Base-by-base conservation (phyloP, 2,329 filamentous ascomycete species). In the Claviceps fusiformis region DNA sequence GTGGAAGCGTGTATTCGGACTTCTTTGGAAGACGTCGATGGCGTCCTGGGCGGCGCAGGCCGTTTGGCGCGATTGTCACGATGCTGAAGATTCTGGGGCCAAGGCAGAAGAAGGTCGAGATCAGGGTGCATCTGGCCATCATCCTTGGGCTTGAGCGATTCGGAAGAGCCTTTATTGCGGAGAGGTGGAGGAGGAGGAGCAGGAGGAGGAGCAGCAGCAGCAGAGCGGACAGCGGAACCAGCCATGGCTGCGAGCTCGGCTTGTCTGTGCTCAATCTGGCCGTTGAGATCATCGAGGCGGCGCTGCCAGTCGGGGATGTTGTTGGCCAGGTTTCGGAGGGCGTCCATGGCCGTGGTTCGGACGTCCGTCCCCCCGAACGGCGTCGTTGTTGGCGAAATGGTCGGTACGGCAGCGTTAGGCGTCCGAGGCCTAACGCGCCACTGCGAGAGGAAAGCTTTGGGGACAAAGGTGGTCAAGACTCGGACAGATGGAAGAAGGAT, bases 241-340 rank as follows among this genome's bases (percentile, higher is more conserved):
- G 67, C 70, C 55, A 79, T 65, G 56, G 73, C 72, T 41, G 80
- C 81, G 55, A 85, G 72, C 63, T 84, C 80, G 52, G 72, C 68
- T 70, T 85, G 82, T 56, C 82, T 80, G 62, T 77, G 72, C 56
- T 80, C 75, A 56, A 85, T 82, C 65, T 85, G 77, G 57, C 73
- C 72, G 62, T 75, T 82, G 56, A 85, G 74, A 53, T 82, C 77
- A 58, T 83, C 78, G 48, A 85, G 73, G 27, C 78, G 75, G 56
- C 70, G 70, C 43, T 79, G 70, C 82, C 82, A 85, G 64, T 78
- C 75, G 17, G 81, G 82, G 46, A 83, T 73, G 57, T 82, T 79
- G 59, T 66, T 71, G 54, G 73, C 71, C 43, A 85, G 71, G 56
- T 75, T 75, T 54, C 71, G 75, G 54, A 85, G 68, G 33, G 80